These are phyloP conservation scores for Cocos nucifera DNA, from an alignment of 176 grass and related monocot species.

Conservation along the genomic window DNA sequence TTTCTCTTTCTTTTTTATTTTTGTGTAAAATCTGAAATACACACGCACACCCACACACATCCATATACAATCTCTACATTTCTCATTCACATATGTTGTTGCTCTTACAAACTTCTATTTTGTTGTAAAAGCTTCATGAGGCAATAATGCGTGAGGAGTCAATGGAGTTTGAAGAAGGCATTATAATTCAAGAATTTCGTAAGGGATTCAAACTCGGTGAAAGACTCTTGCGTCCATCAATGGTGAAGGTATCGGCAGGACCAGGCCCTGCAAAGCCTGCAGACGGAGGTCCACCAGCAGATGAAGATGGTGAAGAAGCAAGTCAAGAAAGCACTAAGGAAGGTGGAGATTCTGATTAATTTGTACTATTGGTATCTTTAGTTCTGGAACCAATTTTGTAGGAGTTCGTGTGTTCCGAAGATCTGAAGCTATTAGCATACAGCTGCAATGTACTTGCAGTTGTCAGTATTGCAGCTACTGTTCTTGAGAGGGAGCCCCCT, in stretches of 20 bases:
- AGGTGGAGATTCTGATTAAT: conserved; percentile 25
- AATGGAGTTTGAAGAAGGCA: conserved; percentile 57
- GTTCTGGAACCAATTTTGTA: conserved; percentile 13
- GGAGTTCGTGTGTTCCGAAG: not conserved
- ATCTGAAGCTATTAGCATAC: too few relatives aligned
- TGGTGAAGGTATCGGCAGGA: conserved; percentile 91
- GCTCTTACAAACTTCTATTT: conserved; percentile 7
- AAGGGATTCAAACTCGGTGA: conserved; percentile 91
- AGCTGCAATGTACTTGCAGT: too few relatives aligned
- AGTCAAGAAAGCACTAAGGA: conserved; percentile 18
- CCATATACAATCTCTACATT: too few relatives aligned
- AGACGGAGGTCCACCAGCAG: conserved; percentile 18
- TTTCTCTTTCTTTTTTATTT: too few relatives aligned
- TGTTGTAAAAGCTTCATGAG: conserved; percentile 70
- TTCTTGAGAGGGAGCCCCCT: too few relatives aligned
- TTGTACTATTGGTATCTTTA: not conserved
- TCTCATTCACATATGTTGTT: not conserved
- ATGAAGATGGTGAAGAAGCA: conserved; percentile 35
- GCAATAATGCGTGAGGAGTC: conserved; percentile 94
- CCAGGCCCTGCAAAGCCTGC: conserved; percentile 49
- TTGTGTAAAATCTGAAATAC: too few relatives aligned
- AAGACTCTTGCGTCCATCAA: conserved; percentile 66
- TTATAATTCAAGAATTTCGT: conserved; percentile 89
- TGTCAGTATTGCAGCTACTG: too few relatives aligned
- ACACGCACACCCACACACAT: too few relatives aligned